A percentile compares a stretch with the other conserved stretches of the same genome.
phyloP scores from a whole-genome alignment of 345 rosid genomes.

The Lepidium aucheri region DNA sequence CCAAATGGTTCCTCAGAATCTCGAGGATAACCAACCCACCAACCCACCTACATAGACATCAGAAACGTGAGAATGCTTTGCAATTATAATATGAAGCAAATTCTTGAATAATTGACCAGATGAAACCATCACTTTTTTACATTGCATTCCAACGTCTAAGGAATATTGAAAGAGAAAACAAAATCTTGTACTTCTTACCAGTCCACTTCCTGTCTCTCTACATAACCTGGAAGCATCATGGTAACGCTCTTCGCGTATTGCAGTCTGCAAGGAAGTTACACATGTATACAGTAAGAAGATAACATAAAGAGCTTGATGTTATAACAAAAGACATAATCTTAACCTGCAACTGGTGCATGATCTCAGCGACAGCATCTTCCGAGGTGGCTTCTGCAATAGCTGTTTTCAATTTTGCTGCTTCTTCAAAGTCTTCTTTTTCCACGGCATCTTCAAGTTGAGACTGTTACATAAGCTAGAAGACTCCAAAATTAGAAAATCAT shows the following conservation, averaged over 20 bases:
- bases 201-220: slow-evolving; percentile 71
- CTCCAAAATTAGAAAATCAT: slow-evolving; percentile 1
- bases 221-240: slow-evolving; percentile 79
- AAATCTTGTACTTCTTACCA: slow-evolving; percentile 35
- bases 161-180: not conserved
- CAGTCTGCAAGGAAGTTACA: slow-evolving; percentile 38
- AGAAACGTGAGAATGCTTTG: slow-evolving; percentile 3
- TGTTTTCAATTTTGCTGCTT: slow-evolving; percentile 72
- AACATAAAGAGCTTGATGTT: not conserved
- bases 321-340: not conserved
- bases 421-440: slow-evolving; percentile 80
- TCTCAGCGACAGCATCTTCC: slow-evolving; percentile 64
- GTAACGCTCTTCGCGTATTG: slow-evolving; percentile 74
- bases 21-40: slow-evolving; percentile 94
- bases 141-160: not conserved
- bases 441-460: slow-evolving; percentile 88
- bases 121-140: not conserved
- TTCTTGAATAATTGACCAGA: not conserved
- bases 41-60: slow-evolving; percentile 61
- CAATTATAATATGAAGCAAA: not conserved
- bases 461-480: slow-evolving; percentile 32
- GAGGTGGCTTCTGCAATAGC: slow-evolving; percentile 64
- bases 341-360: slow-evolving; percentile 80
- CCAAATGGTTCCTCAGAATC: slow-evolving; percentile 87
- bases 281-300: not conserved